Conservation (phyloP, 2,329 filamentous ascomycete genomes). For the Metarhizium rileyi region DNA sequence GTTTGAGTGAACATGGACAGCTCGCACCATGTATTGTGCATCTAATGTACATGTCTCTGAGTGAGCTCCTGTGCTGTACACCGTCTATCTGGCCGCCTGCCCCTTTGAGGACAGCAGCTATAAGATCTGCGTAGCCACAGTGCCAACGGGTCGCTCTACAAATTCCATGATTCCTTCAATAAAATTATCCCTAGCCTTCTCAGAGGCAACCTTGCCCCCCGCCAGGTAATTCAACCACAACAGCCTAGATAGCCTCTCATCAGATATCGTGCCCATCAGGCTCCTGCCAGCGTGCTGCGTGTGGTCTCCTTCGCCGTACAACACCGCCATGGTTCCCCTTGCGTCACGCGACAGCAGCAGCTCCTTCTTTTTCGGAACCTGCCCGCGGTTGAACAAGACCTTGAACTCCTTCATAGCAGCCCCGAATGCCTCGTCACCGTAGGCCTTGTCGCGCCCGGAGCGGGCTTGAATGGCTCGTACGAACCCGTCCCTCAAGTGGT, state of each 20-base stretch:
- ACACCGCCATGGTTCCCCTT: conserved; percentile 55
- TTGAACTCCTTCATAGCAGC: conserved; percentile 69
- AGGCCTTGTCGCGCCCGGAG: conserved; percentile 45
- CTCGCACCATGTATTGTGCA: not conserved
- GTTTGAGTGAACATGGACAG: not conserved
- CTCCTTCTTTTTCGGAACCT: conserved; percentile 70
- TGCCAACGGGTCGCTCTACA: conserved; percentile 79
- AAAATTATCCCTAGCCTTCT: conserved; percentile 69
- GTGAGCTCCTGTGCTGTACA: not conserved
- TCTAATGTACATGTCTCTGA: conserved; percentile 4
- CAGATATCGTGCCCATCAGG: conserved; percentile 59
- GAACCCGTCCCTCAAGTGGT: conserved; percentile 84
- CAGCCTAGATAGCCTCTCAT: conserved; percentile 71
- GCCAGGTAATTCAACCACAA: conserved; percentile 88
- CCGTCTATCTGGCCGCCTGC: not conserved
- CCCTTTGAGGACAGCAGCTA: conserved; percentile 13
- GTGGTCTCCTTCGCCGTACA: conserved; percentile 55
- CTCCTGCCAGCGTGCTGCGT: conserved; percentile 33
- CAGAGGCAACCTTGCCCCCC: conserved; percentile 78
- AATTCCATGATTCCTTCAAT: conserved; percentile 82
- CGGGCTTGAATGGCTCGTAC: conserved; percentile 74
- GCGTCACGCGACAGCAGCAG: conserved; percentile 62
- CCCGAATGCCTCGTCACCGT: conserved; percentile 68
- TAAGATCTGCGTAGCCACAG: conserved; percentile 69
- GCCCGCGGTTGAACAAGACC: conserved; percentile 67